Base-by-base conservation (phyloP, 441 rosid species). In the Arabidopsis hybrid region DNA sequence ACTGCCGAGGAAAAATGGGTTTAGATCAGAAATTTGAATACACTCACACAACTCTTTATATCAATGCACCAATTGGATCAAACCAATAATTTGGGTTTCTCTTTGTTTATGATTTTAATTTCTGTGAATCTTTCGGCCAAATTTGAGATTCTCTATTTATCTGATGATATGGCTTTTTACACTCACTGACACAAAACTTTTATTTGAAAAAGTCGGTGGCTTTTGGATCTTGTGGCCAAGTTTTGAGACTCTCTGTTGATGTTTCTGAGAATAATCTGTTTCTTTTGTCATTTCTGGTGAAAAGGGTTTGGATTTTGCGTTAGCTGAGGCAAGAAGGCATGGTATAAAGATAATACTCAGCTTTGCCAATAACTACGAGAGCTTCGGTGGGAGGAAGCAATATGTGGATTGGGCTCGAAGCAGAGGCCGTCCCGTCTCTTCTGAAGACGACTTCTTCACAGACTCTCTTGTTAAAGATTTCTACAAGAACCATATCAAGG, bases 361-460 rank as follows among this genome's bases (percentile, higher is more conserved):
- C 79, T 83, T 86, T 43, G 92, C 79, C 14, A 89, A 89, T 55
- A 88, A 87, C 83, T 87, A 87, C 34, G 89, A 72, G 7, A 85
- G 83, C 82, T 87, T 83, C 61, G 95, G 95, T 13, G 95, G 95
- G 59, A 87, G 83, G 83, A 86, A 87, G 78, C 87, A 83, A 79
- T 89, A 89, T 72, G 95, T 87, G 34, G 79, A 85, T 40, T 89
- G 95, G 95, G 92, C 90, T 52, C 84, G 81, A 81, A 86, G 73
- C 75, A 67, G 40, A 69, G 95, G 95, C 26, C 92, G 86, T 74
- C 83, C 80, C 66, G 69, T 86, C n/a, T 79, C 88, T 21, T 86
- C 89, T 51, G 95, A 87, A 58, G 95, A 89, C 49, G 95, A 89
- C 73, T 89, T 89, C 87, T 89, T 89, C 75, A 81, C 87, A 40